phyloP scores from a whole-genome alignment of 2,329 filamentous ascomycete species.

The Verticillium nonalfalfae region DNA sequence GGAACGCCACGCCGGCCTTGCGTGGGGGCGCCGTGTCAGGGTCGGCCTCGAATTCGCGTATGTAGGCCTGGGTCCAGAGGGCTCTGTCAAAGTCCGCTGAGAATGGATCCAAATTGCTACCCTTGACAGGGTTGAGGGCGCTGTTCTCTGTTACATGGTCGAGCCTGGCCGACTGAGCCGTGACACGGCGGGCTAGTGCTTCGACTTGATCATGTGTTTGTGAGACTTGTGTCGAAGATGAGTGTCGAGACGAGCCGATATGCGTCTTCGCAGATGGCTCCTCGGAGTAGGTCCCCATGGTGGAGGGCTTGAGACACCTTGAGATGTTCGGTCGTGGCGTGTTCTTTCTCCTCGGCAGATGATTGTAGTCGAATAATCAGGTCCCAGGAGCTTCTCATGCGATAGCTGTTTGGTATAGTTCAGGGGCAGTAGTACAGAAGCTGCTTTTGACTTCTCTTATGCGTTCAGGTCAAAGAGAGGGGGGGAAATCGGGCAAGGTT shows the following conservation, averaged over 20 bases:
- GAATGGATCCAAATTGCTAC: slow-evolving; percentile 14
- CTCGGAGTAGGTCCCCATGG: neutral
- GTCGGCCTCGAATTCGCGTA: slow-evolving; percentile 18
- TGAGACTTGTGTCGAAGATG: neutral
- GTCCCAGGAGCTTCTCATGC: no score
- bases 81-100: slow-evolving; percentile 18
- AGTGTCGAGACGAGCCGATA: neutral
- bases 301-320: neutral
- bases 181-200: slow-evolving; percentile 6
- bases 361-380: no score
- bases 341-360: no score
- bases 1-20: slow-evolving; percentile 19
- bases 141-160: neutral
- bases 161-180: neutral
- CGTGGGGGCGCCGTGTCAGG: slow-evolving; percentile 14
- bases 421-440: no score
- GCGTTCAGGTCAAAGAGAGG: no score
- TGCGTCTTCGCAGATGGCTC: neutral
- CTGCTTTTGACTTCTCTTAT: no score
- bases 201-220: neutral
- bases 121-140: slow-evolving; percentile 7
- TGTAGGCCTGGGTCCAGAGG: slow-evolving; percentile 18
- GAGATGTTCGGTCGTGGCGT: neutral
- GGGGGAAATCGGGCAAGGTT: no score
- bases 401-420: no score